Base-by-base conservation (phyloP, 2,329 filamentous ascomycete species). In the Penicillium decumbens region DNA sequence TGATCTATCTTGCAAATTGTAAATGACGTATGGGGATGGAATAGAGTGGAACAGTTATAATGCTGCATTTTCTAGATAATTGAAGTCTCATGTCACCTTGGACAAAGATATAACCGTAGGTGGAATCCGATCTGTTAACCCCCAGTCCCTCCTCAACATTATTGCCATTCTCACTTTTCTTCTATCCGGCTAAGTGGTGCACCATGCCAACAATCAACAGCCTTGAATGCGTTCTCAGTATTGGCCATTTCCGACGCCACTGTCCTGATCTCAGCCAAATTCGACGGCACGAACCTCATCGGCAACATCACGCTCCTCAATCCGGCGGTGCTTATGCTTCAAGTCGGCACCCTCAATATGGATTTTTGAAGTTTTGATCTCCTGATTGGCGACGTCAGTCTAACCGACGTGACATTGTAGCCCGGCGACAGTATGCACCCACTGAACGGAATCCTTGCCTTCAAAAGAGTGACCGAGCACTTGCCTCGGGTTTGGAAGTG, bases 401-500 rank as follows among this genome's bases (percentile, higher is more conserved):
- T 62, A 8, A 38, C 47, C 3, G 51, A 56, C 10, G 53, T 63
- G 15, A 51, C 43, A 1, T 42, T 63, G 1, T 41, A 37, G 24
- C 59, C 60, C 6, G 60, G 60, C 2, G 55, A 62, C 33, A 61
- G 62, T 32, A 52, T 47, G 18, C 53, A 56, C 23, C 53, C 58
- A 1, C 37, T 63, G 23, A 42, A 41, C 28, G 60, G 60, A 4
- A 35, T 53, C 6, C 29, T 63, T 8, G 57, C 60, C 23, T 23
- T 62, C 10, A 33, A 33, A 3, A 48, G 43, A 8, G 40, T 59
- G 9, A 32, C 60, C 12, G 15, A 33, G 6, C 58, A 61, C 25
- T 40, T 62, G 2, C 35, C 30, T 2, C 40, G 43, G 18, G 43
- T 62, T 4, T 40, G 61, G 12, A 49, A 46, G n/a, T 47, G 57